Base-by-base conservation (phyloP, 257 asterid genomes). In the Mentha longifolia region DNA sequence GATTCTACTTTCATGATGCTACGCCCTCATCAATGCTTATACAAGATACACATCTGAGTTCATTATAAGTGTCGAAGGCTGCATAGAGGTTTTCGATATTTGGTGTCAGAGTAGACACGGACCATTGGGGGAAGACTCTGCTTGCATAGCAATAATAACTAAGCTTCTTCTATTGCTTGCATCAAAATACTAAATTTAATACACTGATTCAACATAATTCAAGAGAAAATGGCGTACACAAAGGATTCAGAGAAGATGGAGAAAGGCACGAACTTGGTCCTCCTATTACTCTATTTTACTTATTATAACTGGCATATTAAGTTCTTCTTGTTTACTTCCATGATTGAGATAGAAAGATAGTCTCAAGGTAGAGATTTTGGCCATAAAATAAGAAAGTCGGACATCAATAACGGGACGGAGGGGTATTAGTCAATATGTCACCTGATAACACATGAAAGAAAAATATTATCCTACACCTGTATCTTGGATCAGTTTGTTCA, bases 261-360 rank as follows among this genome's bases (percentile, higher is more conserved):
- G n/a, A n/a, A n/a, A n/a, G n/a, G n/a, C n/a, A n/a, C n/a, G n/a
- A n/a, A n/a, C n/a, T n/a, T n/a, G n/a, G n/a, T n/a, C n/a, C n/a
- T n/a, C n/a, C n/a, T n/a, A n/a, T n/a, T n/a, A n/a, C n/a, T n/a
- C n/a, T n/a, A n/a, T n/a, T n/a, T n/a, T n/a, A n/a, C n/a, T n/a
- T n/a, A n/a, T n/a, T n/a, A n/a, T n/a, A 50, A 20, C 51, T 33
- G 61, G 19, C 50, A 31, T 3, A 59, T 9, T 35, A 17, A 33
- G 17, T 37, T 11, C 58, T 42, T 31, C n/a, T 28, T 6, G 46
- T 37, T 67, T 3, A 16, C 51, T 11, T 35, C 25, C 65, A 25
- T 41, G 41, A 55, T 17, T 69, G 41, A 49, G 45, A 20, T 9
- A 72, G 55, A 61, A 20, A 61, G 46, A 22, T 49, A 62, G 68